These are phyloP conservation scores for Linnemannia zychae DNA, from an alignment of 192 early-diverging fungal genomes.

Conservation along the genomic window DNA sequence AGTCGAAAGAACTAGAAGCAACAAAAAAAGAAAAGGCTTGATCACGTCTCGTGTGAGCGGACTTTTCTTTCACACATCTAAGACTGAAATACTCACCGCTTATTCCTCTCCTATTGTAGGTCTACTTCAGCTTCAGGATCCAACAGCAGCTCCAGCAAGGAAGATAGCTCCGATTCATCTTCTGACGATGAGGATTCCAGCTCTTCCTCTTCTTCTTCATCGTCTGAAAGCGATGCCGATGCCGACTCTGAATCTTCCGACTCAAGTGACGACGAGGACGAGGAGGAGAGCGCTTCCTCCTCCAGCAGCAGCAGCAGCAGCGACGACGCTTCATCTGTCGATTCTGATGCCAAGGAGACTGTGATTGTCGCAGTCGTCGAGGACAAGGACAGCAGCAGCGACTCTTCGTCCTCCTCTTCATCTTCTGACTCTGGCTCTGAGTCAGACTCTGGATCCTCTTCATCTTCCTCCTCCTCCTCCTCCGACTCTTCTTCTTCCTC, in stretches of 20 bases:
- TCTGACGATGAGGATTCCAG: slow-evolving; percentile 18
- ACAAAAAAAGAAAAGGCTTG: background rate
- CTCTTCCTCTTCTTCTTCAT: slow-evolving; percentile 43
- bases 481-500: slow-evolving; percentile 45
- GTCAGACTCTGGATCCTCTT: slow-evolving; percentile 39
- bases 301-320: slow-evolving; percentile 50
- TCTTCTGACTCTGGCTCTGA: slow-evolving; percentile 24
- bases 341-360: slow-evolving; percentile 44
- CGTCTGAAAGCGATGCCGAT: slow-evolving; percentile 49
- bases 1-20: background rate
- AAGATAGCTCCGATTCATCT: slow-evolving; percentile 28
- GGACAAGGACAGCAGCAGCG: slow-evolving; percentile 21
- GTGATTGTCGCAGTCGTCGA: slow-evolving; percentile 2
- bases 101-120: background rate
- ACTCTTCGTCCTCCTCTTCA: slow-evolving; percentile 35
- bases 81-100: too few species aligned
- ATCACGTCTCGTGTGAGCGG: background rate
- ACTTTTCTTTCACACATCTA: background rate
- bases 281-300: slow-evolving; percentile 36
- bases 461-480: slow-evolving; percentile 13
- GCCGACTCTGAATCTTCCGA: slow-evolving; percentile 53
- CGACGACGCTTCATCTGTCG: slow-evolving; percentile 53
- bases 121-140: slow-evolving; percentile 11
- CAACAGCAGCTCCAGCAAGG: slow-evolving; percentile 15
- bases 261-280: slow-evolving; percentile 10